Percentiles rank a stretch among this genome's conserved stretches.
Conservation (phyloP, 768 basidiomycete species). For the Lactarius quietus region DNA sequence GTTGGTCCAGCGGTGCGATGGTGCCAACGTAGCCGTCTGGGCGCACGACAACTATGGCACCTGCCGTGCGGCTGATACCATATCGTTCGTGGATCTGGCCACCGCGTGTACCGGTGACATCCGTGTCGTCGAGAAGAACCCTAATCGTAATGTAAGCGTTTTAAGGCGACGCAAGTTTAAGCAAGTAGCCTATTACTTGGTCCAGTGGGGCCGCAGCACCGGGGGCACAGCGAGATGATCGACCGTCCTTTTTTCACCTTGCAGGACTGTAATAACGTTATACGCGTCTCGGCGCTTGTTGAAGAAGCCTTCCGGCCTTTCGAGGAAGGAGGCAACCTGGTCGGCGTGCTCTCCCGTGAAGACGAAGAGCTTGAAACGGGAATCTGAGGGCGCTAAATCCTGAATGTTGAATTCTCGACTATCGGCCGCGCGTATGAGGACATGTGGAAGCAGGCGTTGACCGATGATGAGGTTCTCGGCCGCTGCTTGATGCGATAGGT, state of each 20-base stretch:
- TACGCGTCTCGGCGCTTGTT: conserved; percentile 30
- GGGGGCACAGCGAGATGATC: conserved; percentile 34
- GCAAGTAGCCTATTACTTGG: conserved; percentile 32
- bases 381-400: conserved; percentile 46
- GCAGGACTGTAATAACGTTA: conserved; percentile 32
- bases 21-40: conserved; percentile 68
- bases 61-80: conserved; percentile 43
- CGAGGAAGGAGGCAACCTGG: conserved; percentile 32
- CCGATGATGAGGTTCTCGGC: conserved; percentile 44
- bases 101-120: conserved; percentile 42
- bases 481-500: conserved; percentile 35
- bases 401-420: conserved; percentile 46
- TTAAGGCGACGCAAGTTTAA: too few relatives aligned
- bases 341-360: conserved; percentile 38
- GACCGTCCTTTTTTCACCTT: conserved; percentile 35
- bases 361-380: conserved; percentile 47
- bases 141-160: conserved; percentile 35
- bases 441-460: conserved; percentile 48
- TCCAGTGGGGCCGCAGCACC: conserved; percentile 40
- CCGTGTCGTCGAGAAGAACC: conserved; percentile 56
- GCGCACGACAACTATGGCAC: conserved; percentile 53
- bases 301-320: conserved; percentile 31
- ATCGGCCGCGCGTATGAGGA: conserved; percentile 47
- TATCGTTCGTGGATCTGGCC: conserved; percentile 56
- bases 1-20: conserved; percentile 47